A percentile compares a stretch with the other conserved stretches of the same genome.
phyloP scores from a whole-genome alignment of 208 protist species.

The Spironucleus salmonicida region DNA sequence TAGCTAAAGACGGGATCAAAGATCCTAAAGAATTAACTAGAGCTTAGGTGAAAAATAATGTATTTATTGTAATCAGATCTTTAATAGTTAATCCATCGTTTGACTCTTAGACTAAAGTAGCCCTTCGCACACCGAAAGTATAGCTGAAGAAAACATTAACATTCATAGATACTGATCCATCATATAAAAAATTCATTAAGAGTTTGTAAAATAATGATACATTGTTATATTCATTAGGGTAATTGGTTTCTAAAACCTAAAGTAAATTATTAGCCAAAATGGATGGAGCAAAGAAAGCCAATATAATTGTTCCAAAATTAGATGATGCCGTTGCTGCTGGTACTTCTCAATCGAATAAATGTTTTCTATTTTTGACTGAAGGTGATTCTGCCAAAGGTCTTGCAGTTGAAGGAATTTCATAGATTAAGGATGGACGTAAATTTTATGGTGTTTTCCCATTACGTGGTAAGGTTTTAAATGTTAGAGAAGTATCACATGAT shows the following conservation, averaged over 20 bases:
- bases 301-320: slow-evolving; percentile 87
- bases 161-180: slow-evolving; percentile 3
- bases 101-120: slow-evolving; percentile 99
- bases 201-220: slow-evolving; percentile 54
- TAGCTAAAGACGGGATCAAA: background rate
- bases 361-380: slow-evolving; percentile 98
- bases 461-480: slow-evolving; percentile 94
- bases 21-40: slow-evolving; percentile 58
- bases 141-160: slow-evolving; percentile 73
- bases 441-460: slow-evolving; percentile 98
- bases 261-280: slow-evolving; percentile 20
- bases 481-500: slow-evolving; percentile 77
- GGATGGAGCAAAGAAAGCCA: slow-evolving; percentile 47
- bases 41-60: slow-evolving; percentile 80
- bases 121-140: slow-evolving; percentile 70
- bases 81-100: slow-evolving; percentile 98
- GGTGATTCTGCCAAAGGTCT: slow-evolving; percentile 92
- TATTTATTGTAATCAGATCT: slow-evolving; percentile 95
- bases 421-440: slow-evolving; percentile 83
- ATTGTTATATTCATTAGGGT: background rate
- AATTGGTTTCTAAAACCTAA: background rate
- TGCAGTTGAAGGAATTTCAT: slow-evolving; percentile 48
- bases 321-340: slow-evolving; percentile 96
- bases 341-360: slow-evolving; percentile 63
- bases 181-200: slow-evolving; percentile 62